Conservation (phyloP, 2,329 filamentous ascomycete species). For the Claviceps maximensis region DNA sequence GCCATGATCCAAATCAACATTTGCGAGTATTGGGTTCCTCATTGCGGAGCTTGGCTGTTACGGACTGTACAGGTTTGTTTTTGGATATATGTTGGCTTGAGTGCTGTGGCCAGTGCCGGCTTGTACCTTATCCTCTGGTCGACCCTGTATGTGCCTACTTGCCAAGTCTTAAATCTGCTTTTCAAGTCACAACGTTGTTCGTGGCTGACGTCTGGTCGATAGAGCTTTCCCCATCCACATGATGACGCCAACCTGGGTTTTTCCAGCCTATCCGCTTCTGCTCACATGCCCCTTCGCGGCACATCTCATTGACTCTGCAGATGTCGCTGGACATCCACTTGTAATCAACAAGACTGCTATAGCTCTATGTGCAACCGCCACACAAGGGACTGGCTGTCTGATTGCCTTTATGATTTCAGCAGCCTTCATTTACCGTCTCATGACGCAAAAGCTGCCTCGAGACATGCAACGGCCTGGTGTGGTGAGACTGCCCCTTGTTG, state of each 20-base stretch:
- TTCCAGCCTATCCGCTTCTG: conserved; percentile 70
- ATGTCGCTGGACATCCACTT: conserved; percentile 11
- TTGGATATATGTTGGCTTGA: conserved; percentile 59
- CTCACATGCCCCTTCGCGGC: conserved; percentile 62
- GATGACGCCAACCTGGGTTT: conserved; percentile 85
- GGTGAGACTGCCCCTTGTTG: conserved; percentile 18
- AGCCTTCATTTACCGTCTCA: conserved; percentile 72
- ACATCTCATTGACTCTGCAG: conserved; percentile 34
- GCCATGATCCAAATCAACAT: conserved; percentile 69
- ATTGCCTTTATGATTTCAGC: conserved; percentile 67
- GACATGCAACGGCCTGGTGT: conserved; percentile 68
- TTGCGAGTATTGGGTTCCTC: conserved; percentile 59
- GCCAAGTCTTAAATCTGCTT: neutral
- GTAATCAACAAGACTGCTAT: conserved; percentile 28
- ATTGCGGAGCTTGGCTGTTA: conserved; percentile 48
- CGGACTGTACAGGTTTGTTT: conserved; percentile 51
- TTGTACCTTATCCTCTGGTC: conserved; percentile 66
- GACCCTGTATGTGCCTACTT: conserved; percentile 30
- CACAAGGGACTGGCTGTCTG: conserved; percentile 42
- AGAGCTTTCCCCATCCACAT: conserved; percentile 54
- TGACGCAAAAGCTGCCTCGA: conserved; percentile 73
- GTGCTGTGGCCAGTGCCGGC: conserved; percentile 52
- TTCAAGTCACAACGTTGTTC: neutral
- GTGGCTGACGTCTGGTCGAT: neutral
- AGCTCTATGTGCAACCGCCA: conserved; percentile 33